These are phyloP conservation scores for Leccinum griseonigrum DNA, from an alignment of 1,284 basidiomycete species.

Conservation along the genomic window DNA sequence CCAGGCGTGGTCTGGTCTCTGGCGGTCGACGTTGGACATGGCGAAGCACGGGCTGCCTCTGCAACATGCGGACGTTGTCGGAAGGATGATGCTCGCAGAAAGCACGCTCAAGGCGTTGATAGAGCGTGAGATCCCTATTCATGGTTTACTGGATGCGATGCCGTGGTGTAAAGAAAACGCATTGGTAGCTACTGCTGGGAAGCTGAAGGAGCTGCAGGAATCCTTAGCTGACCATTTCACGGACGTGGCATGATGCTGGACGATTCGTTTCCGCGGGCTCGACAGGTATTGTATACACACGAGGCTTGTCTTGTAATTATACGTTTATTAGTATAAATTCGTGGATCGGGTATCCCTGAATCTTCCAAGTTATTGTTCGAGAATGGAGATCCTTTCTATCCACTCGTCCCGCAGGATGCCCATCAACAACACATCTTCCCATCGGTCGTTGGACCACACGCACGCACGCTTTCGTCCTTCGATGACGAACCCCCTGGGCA, in stretches of 20 bases:
- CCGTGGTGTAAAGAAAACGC: slow-evolving; percentile 38
- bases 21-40: slow-evolving; percentile 40
- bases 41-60: slow-evolving; percentile 35
- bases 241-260: slow-evolving; percentile 28
- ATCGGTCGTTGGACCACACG: slow-evolving; percentile 27
- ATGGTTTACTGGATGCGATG: slow-evolving; percentile 39
- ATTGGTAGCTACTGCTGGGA: slow-evolving; percentile 33
- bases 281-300: slow-evolving; percentile 8
- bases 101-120: slow-evolving; percentile 41
- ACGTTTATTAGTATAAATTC: not conserved
- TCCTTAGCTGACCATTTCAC: slow-evolving; percentile 38
- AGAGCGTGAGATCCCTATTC: slow-evolving; percentile 39
- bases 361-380: slow-evolving; percentile 18
- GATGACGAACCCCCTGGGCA: slow-evolving; percentile 27
- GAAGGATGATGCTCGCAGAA: slow-evolving; percentile 41
- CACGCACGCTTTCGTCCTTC: slow-evolving; percentile 32
- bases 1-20: slow-evolving; percentile 41
- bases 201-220: slow-evolving; percentile 38
- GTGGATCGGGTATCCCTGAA: not conserved
- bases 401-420: slow-evolving; percentile 33
- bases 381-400: slow-evolving; percentile 24
- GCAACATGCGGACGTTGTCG: slow-evolving; percentile 40
- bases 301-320: slow-evolving; percentile 7
- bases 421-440: slow-evolving; percentile 32
- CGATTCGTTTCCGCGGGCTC: not conserved